Conservation (phyloP, 192 early-diverging fungal genomes). For the Phycomyces nitens region DNA sequence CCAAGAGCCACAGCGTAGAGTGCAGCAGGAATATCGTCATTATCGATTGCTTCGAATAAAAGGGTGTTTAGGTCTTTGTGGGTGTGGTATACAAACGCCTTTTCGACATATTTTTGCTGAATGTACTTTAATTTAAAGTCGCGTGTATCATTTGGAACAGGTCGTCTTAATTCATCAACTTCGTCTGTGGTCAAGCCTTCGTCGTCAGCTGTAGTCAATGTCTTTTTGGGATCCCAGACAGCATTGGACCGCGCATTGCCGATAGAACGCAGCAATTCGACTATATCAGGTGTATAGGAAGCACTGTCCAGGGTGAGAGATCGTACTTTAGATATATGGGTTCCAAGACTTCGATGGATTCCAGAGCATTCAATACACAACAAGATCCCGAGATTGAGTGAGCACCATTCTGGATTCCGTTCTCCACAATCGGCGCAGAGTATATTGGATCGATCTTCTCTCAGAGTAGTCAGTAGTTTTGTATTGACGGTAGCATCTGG, state of each 20-base stretch:
- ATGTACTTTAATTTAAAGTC: constrained; percentile 56
- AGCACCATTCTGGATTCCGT: constrained; percentile 67
- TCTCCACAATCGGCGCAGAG: constrained; percentile 68
- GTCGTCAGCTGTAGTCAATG: neutral
- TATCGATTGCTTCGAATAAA: constrained; percentile 26
- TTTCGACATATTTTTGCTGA: constrained; percentile 55
- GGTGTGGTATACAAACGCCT: constrained; percentile 39
- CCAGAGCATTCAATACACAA: constrained; percentile 75
- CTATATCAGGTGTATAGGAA: constrained; percentile 63
- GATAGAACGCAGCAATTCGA: constrained; percentile 54
- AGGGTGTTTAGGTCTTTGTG: neutral
- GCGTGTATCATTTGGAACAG: constrained; percentile 40
- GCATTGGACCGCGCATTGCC: constrained; percentile 61
- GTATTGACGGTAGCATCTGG: constrained; percentile 10
- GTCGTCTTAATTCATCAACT: constrained; percentile 21
- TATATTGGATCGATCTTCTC: constrained; percentile 43
- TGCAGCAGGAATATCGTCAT: constrained; percentile 39
- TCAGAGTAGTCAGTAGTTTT: constrained; percentile 6
- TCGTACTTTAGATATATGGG: constrained; percentile 72
- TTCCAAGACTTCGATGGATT: constrained; percentile 67
- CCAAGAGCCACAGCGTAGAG: constrained; percentile 40
- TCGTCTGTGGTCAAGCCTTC: too few relatives aligned
- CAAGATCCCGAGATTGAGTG: constrained; percentile 67
- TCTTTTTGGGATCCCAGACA: constrained; percentile 56
- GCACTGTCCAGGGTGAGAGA: constrained; percentile 65